These are phyloP conservation scores for Clathrospora elynae DNA, from an alignment of 2,329 filamentous ascomycete genomes.

Conservation along the genomic window DNA sequence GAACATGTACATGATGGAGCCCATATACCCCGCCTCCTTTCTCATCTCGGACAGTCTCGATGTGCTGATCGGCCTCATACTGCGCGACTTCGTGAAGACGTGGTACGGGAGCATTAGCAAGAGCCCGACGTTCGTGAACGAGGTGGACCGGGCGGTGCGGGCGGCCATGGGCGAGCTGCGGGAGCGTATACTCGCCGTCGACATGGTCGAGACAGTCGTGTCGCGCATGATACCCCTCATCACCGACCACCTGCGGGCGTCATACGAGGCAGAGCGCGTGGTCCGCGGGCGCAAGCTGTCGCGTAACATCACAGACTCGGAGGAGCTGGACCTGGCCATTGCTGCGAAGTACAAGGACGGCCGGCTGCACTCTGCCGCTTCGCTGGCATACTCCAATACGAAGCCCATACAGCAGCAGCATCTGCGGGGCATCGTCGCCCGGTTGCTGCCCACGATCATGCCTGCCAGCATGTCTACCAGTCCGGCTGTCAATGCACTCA, in stretches of 20 bases:
- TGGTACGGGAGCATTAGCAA: conserved; percentile 90
- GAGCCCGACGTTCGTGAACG: conserved; percentile 78
- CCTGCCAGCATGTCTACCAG: conserved; percentile 77
- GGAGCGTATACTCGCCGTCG: conserved; percentile 73
- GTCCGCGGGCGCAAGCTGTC: conserved; percentile 88
- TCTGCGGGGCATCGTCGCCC: conserved; percentile 73
- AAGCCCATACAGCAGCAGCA: conserved; percentile 88
- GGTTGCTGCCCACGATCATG: conserved; percentile 74
- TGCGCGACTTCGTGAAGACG: conserved; percentile 81
- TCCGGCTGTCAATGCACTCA: conserved; percentile 76
- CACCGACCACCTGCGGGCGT: conserved; percentile 86
- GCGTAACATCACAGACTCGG: conserved; percentile 89
- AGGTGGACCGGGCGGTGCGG: conserved; percentile 82
- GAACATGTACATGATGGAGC: conserved; percentile 67
- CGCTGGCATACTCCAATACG: conserved; percentile 80
- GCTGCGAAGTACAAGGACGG: conserved; percentile 92
- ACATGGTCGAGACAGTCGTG: conserved; percentile 82
- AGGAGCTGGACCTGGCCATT: conserved; percentile 93
- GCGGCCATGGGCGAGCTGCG: conserved; percentile 71
- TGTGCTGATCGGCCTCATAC: conserved; percentile 73
- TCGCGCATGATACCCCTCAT: conserved; percentile 84
- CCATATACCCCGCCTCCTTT: conserved; percentile 76
- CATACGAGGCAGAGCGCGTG: conserved; percentile 84
- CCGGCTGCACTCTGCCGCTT: conserved; percentile 83
- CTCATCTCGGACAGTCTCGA: conserved; percentile 81